phyloP scores from a whole-genome alignment of 208 protist species.

The Tritrichomonas musculus region DNA sequence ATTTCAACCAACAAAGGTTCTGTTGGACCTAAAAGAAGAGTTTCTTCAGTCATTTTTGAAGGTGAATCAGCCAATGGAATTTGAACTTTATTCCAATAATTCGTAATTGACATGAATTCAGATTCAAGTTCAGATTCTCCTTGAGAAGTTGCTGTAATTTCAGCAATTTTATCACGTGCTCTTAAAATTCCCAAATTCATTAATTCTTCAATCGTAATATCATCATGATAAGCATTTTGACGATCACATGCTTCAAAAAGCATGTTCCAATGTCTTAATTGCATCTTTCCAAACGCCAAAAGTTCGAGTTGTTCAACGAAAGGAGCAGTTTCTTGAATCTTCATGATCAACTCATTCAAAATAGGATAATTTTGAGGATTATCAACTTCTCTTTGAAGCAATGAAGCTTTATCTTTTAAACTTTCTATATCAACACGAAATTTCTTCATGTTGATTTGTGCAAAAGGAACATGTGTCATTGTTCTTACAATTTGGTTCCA shows the following conservation, averaged over 20 bases:
- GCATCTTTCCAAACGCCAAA: neutral
- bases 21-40: neutral
- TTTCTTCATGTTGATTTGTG: neutral
- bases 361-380: neutral
- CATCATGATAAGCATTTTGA: neutral
- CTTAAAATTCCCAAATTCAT: neutral
- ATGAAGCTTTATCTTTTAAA: no score
- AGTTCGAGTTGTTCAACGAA: neutral
- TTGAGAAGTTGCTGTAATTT: neutral
- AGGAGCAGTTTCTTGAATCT: neutral
- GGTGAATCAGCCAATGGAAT: neutral
- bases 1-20: slow-evolving; percentile 22
- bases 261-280: neutral
- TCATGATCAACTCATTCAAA: neutral
- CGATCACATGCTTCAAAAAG: neutral
- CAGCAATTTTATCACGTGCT: neutral
- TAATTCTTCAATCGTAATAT: slow-evolving; percentile 15
- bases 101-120: neutral
- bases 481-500: neutral
- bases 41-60: neutral
- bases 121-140: slow-evolving; percentile 17
- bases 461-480: neutral
- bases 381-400: neutral
- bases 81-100: slow-evolving; percentile 30
- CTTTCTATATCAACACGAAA: neutral